Evolutionary conservation across 495 filamentous ascomycete genomes (phyloP), one percentile per base, ranked within the genome.

Genomic region (Xylaria grammica): DNA sequence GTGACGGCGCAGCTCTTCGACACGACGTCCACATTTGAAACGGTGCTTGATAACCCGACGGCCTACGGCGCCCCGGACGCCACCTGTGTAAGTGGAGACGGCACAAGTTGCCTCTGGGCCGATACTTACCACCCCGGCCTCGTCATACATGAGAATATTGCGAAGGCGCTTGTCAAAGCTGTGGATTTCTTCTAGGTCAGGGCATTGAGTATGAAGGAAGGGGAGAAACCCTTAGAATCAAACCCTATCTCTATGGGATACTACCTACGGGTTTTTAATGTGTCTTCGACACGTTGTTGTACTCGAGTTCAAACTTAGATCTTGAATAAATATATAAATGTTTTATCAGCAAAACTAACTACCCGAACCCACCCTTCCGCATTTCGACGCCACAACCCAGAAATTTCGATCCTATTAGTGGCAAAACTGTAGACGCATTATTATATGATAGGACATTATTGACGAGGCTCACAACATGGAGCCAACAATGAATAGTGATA

Each of bases 101-200:
- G 82, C 13, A 70, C 62, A 38, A 76, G 66, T 24, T 82, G 78
- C 62, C 64, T 82, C 46, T 83, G 80, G 80, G 79, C 74, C 54
- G 79, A 82, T 60, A 69, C 79, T 45, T 80, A 80, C 44, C 80
- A 82, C 57, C 80, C 80, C 3, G 78, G 74, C 4, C 67, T 76
- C 22, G 73, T 68, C 26, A 81, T 79, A 49, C 76, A 80, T 51
- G 59, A 63, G 59, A 53, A 75, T 5, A 72, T 78, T 11, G 77
- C 76, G 15, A 48, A 68, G 58, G 56, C 63, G 15, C 52, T 60
- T 24, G 61, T 62, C 7, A 20, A 62, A 49, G 26, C 60, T 24
- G 48, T 62, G 50, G 17, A 62, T 53, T 62, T 62, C 49, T 62
- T 62, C 38, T 62, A 54, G 30, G 58, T 2, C 36, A n/a, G 50